These are phyloP conservation scores for Russula compacta DNA, from an alignment of 768 basidiomycete genomes.

Conservation along the genomic window DNA sequence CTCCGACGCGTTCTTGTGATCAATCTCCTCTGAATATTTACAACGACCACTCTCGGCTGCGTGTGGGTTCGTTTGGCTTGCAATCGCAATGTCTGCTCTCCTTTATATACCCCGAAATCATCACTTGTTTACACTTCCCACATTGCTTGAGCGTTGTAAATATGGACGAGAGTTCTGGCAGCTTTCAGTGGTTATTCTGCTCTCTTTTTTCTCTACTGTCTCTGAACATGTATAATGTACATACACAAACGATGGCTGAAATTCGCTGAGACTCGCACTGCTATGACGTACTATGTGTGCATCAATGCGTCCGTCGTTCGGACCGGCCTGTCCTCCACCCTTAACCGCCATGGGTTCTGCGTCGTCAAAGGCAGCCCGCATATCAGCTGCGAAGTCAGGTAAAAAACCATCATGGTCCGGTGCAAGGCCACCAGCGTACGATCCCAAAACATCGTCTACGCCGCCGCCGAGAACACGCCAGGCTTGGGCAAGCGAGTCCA, in stretches of 20 bases:
- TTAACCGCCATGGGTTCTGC: constrained; percentile 5
- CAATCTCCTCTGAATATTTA: constrained; percentile 11
- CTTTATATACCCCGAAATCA: constrained; percentile 17
- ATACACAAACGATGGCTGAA: constrained; percentile 6
- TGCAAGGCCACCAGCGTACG: neutral
- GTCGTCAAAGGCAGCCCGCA: constrained; percentile 2
- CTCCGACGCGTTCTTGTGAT: constrained; percentile 5
- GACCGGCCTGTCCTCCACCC: neutral
- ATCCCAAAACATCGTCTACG: neutral
- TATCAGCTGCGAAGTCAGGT: neutral
- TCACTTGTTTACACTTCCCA: constrained; percentile 18
- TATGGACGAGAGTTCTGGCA: constrained; percentile 5
- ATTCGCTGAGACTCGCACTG: neutral
- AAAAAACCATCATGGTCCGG: constrained; percentile 10
- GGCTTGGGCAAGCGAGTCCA: constrained; percentile 11
- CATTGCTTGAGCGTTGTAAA: constrained; percentile 8
- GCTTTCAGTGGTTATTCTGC: constrained; percentile 2
- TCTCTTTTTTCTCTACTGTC: neutral
- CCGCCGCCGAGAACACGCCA: neutral
- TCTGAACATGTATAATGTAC: constrained; percentile 15
- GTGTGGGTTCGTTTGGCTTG: constrained; percentile 11
- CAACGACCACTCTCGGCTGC: constrained; percentile 11
- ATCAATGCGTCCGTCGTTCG: neutral
- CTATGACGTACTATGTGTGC: too few species aligned
- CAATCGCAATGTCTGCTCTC: constrained; percentile 15